These are phyloP conservation scores for Vitis hybrid DNA, from an alignment of 177 flowering plant genomes.

Conservation along the genomic window DNA sequence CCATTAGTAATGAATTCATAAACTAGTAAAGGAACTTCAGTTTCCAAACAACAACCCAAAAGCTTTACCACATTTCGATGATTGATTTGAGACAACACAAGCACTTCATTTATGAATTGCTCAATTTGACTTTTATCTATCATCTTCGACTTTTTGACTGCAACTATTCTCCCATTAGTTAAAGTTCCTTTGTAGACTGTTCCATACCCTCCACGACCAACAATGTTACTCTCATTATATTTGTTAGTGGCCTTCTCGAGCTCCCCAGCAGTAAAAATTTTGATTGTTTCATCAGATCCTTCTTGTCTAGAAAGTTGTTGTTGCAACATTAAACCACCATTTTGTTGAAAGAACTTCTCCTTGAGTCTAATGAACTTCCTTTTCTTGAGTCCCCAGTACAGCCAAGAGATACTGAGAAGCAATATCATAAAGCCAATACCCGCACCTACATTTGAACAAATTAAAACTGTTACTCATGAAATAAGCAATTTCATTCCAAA, in stretches of 20 bases:
- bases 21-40: constrained; percentile 24
- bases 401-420: background rate
- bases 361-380: constrained; percentile 6
- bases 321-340: constrained; percentile 19
- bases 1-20: constrained; percentile 18
- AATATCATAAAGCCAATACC: background rate
- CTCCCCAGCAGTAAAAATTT: constrained; percentile 17
- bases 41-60: constrained; percentile 24
- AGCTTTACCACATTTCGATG: constrained; percentile 22
- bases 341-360: constrained; percentile 11
- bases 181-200: constrained; percentile 20
- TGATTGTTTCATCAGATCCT: background rate
- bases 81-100: constrained; percentile 19
- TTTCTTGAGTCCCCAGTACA: constrained; percentile 8
- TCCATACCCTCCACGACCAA: constrained; percentile 23
- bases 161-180: constrained; percentile 5
- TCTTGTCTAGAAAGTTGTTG: background rate
- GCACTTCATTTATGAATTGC: constrained; percentile 23
- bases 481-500: background rate
- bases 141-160: constrained; percentile 19
- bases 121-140: constrained; percentile 13
- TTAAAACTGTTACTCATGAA: background rate
- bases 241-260: constrained; percentile 23
- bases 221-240: constrained; percentile 9
- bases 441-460: constrained; percentile 3